Evolutionary conservation across 2,329 filamentous ascomycete genomes (phyloP), one percentile per base, ranked within the genome.

Genomic region (Fusarium begoniae): DNA sequence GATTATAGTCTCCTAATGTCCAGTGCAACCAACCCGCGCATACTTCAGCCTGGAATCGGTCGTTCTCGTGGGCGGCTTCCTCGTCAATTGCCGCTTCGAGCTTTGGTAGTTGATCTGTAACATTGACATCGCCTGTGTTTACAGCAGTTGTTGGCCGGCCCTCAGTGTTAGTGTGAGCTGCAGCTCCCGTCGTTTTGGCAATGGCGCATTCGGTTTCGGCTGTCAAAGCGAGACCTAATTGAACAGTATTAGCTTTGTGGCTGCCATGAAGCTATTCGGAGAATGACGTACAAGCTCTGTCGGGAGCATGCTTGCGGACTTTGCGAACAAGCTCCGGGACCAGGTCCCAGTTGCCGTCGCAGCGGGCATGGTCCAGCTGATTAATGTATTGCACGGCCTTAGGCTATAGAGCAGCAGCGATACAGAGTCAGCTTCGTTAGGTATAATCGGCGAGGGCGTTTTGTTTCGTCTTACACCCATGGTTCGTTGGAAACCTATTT

Each of bases 241-340:
- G 44, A 55, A 24, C 26, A 41, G 40, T 48, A 51, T 78, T 68
- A 79, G 61, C 41, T 44, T 51, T 35, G 26, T 41, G 32, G 10
- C n/a, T 37, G 50, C 38, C 45, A 30, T 55, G 48, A 57, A 40
- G 40, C 44, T 50, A 51, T 64, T 57, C 55, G 37, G 58, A 57
- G 35, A 54, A 63, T 54, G 57, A 48, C 90, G 78, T 92, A 98
- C 96, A 98, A 83, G 90, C 90, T 82, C 94, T 90, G 70, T 93
- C 90, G 45, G 95, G 92, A 77, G 95, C 94, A 88, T 99, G 96
- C 83, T 99, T 98, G 80, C 93, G 93, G 79, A 98, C 89, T 84
- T 99, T 99, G 81, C 96, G 91, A 78, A 96, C 92, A 73, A 97
- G 89, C 84, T 98, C 96, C 32, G 94, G 94, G 37, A 98, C 89